phyloP scores from a whole-genome alignment of 169 alveolate species.

The Cryptosporidium ryanae region DNA sequence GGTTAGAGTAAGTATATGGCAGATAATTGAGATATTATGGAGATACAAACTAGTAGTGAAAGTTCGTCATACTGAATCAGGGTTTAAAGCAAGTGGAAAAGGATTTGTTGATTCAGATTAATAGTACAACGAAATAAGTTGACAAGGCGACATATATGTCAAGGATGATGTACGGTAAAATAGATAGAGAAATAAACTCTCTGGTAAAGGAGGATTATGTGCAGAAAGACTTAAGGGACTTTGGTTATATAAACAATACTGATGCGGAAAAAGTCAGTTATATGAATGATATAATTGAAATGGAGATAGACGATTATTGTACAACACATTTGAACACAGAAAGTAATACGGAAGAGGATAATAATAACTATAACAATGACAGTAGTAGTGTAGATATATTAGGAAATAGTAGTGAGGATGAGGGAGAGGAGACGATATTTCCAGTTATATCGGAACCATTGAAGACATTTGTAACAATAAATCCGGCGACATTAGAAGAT shows the following conservation, averaged over 20 bases:
- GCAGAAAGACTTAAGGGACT: too few relatives aligned
- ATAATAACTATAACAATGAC: not conserved
- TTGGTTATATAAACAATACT: not conserved
- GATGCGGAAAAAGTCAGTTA: not conserved
- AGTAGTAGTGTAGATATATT: not conserved
- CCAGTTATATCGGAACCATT: conserved; percentile 56
- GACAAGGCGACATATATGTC: too few relatives aligned
- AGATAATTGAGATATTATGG: too few relatives aligned
- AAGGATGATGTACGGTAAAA: too few relatives aligned
- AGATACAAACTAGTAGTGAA: too few relatives aligned
- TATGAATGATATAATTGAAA: not conserved
- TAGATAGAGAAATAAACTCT: too few relatives aligned
- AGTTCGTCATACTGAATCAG: too few relatives aligned
- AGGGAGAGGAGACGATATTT: conserved; percentile 21
- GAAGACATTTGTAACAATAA: conserved; percentile 55
- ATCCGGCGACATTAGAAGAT: conserved; percentile 71
- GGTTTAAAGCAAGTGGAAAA: too few relatives aligned
- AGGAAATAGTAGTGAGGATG: not conserved
- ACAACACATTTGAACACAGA: not conserved
- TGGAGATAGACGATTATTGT: conserved; percentile 37
- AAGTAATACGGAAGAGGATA: conserved; percentile 20
- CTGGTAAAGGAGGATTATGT: too few relatives aligned
- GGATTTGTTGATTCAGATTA: too few relatives aligned
- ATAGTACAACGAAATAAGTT: too few relatives aligned
- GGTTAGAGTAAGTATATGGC: too few relatives aligned